Base-by-base conservation (phyloP, 768 basidiomycete species). In the Termitomyces sp. region DNA sequence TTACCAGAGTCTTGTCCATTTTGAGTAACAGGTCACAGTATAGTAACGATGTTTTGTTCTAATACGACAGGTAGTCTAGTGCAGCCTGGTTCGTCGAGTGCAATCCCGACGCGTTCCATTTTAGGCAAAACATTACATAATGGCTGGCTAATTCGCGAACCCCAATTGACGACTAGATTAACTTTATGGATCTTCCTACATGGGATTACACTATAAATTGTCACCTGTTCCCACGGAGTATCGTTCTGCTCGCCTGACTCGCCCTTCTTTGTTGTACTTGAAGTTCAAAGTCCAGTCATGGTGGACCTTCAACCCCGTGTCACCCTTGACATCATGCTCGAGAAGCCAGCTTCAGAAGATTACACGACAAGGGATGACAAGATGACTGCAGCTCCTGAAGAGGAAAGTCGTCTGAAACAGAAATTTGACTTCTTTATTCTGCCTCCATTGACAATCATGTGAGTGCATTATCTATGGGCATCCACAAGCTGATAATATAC, bases 391-490 rank as follows among this genome's bases (percentile, higher is more conserved):
- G n/a, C 50, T 21, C 19, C 38, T n/a, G 23, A 53, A 38, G 59
- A 62, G 35, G 55, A 58, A 55, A 45, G 49, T 7, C 65, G 62
- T n/a, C 68, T 78, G 31, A 68, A 70, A 30, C 67, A 73, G 52
- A 78, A 75, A 47, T 77, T 72, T 51, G 78, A 80, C 59, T 62
- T 72, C 37, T 72, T 67, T 51, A 65, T 78, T 45, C 60, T 78
- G 8, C 75, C 76, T 38, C 76, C 77, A 3, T 62, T 78, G 49
- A 71, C 75, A 7, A 69, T 78, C 61, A 78, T 78, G 77, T 77
- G 55, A 58, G 65, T 30, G 35, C 31, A 11, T 50, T 50, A 3
- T 28, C 28, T 40, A 12, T 3, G 6, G 23, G 38, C 11, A 23
- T 28, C 23, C 14, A 40, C 26, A 50, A 38, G 26, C 11, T 10